Percentiles rank a stretch among this genome's conserved stretches.
Evolutionary conservation across 2,329 filamentous ascomycete species (phyloP).

Genomic region (Colletotrichum tropicale): DNA sequence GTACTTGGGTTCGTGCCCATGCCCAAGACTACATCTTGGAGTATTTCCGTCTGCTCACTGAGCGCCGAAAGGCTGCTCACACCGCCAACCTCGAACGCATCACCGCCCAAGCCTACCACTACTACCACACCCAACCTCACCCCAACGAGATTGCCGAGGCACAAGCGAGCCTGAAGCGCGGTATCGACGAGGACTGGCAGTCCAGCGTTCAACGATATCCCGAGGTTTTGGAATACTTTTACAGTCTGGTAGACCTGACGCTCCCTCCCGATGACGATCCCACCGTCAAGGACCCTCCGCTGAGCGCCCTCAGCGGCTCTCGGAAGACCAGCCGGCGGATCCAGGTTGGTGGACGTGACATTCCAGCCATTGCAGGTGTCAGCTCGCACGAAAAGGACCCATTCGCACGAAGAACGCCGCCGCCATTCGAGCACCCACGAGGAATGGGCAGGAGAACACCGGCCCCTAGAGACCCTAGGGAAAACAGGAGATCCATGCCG

Average conservation of each 20-base stretch:
- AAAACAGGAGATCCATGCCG: conserved; percentile 12
- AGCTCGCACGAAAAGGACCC: conserved; percentile 33
- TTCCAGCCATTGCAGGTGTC: conserved; percentile 41
- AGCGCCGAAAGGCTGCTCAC: conserved; percentile 64
- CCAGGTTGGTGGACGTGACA: conserved; percentile 13
- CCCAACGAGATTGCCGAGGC: conserved; percentile 68
- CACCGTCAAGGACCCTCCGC: conserved; percentile 63
- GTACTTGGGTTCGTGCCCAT: conserved; percentile 67
- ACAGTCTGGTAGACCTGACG: conserved; percentile 69
- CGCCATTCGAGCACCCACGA: conserved; percentile 18
- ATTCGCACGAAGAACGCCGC: conserved; percentile 43
- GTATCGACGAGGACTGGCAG: conserved; percentile 82
- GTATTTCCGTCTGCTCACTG: conserved; percentile 66
- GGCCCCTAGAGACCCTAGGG: conserved; percentile 29
- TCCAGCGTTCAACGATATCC: conserved; percentile 77
- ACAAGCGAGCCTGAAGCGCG: conserved; percentile 70
- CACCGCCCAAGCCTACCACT: conserved; percentile 58
- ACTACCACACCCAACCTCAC: conserved; percentile 62
- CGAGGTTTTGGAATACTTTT: conserved; percentile 83
- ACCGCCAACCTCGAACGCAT: conserved; percentile 60
- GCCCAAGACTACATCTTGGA: conserved; percentile 72
- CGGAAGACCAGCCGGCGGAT: conserved; percentile 48
- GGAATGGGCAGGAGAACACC: conserved; percentile 43
- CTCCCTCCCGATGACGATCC: conserved; percentile 68
- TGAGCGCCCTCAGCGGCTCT: conserved; percentile 56